Conservation (phyloP, 129 eudicot genomes). For the Cynara cardunculus region DNA sequence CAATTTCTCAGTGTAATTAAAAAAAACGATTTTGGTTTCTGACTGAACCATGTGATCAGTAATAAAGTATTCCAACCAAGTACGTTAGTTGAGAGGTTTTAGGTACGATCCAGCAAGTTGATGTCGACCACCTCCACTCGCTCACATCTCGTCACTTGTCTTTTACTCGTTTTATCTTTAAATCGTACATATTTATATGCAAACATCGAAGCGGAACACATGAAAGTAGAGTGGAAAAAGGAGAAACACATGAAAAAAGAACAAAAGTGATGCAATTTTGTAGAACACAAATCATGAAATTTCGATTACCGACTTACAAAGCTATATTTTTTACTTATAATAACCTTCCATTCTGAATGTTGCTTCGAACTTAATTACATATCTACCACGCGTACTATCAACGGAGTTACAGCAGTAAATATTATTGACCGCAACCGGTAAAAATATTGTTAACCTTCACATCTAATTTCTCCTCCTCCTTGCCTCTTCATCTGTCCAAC, state of each 20-base stretch:
- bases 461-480: constrained; percentile 19
- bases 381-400: constrained; percentile 23
- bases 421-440: background rate
- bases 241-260: background rate
- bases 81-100: background rate
- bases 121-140: background rate
- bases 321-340: background rate
- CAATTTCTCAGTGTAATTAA: background rate
- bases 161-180: background rate
- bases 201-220: background rate
- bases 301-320: no score
- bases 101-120: background rate
- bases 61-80: background rate
- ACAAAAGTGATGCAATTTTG: background rate
- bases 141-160: background rate
- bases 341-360: background rate
- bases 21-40: background rate
- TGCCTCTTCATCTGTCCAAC: constrained; percentile 18
- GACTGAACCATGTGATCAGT: background rate
- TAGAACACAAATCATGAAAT: no score
- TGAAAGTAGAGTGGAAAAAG: background rate
- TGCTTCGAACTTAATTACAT: constrained; percentile 4
- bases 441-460: constrained; percentile 21
- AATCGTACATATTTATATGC: background rate
- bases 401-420: background rate